Conservation (phyloP, 2,329 filamentous ascomycete genomes). For the Emmonsiellopsis sp. region DNA sequence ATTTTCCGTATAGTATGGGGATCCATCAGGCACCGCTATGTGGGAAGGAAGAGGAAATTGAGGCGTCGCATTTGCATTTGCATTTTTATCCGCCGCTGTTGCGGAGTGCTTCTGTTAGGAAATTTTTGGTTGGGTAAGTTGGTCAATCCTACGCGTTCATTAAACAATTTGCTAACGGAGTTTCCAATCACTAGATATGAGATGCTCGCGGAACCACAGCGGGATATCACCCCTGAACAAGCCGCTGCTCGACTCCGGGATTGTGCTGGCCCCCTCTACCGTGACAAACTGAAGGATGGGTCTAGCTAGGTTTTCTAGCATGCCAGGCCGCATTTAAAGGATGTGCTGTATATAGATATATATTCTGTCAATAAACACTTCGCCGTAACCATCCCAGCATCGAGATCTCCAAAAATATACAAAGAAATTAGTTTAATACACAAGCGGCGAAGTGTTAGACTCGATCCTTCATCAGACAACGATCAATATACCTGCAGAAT, state of each 20-base stretch:
- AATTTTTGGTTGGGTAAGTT: constrained; percentile 76
- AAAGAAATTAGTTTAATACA: no score
- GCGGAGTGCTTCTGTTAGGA: constrained; percentile 84
- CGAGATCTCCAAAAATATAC: background rate
- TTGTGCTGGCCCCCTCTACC: constrained; percentile 76
- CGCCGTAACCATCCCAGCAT: no score
- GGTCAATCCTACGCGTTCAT: background rate
- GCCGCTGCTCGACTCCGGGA: constrained; percentile 67
- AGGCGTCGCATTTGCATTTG: constrained; percentile 86
- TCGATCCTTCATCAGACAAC: no score
- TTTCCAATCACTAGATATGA: constrained; percentile 52
- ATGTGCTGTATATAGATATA: background rate
- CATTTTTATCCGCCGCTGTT: constrained; percentile 95
- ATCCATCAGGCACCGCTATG: constrained; percentile 89
- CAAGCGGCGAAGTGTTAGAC: no score
- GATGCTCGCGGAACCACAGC: constrained; percentile 92
- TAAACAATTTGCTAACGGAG: background rate
- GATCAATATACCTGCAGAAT: no score
- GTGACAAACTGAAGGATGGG: constrained; percentile 48
- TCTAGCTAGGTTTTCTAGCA: background rate
- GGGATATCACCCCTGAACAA: constrained; percentile 96
- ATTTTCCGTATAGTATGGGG: constrained; percentile 94
- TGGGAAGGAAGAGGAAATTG: constrained; percentile 71
- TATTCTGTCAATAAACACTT: no score
- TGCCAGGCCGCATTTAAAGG: background rate